Conservation (phyloP, 352 stramenopile genomes). For the Phytophthora vignae region DNA sequence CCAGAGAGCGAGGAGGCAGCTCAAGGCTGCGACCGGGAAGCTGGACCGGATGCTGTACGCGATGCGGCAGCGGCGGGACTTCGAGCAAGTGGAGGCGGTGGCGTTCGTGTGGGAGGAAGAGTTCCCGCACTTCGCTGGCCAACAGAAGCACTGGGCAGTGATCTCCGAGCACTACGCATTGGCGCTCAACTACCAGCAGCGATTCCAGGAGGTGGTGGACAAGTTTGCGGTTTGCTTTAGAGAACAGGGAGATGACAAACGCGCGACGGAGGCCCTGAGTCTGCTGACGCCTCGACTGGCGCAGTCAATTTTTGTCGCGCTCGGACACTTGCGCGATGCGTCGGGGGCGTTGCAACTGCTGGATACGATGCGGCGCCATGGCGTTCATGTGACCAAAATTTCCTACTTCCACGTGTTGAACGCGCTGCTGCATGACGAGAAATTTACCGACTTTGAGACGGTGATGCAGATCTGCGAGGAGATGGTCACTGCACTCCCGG, state of each 20-base stretch:
- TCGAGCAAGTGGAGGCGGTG: constrained; percentile 58
- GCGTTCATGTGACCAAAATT: constrained; percentile 53
- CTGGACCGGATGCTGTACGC: constrained; percentile 56
- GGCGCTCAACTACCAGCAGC: constrained; percentile 56
- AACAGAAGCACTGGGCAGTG: constrained; percentile 52
- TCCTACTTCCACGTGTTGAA: constrained; percentile 72
- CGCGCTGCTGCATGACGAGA: constrained; percentile 64
- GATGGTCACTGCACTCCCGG: constrained; percentile 46
- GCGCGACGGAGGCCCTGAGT: constrained; percentile 4
- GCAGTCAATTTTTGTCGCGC: constrained; percentile 61
- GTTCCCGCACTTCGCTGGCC: constrained; percentile 57
- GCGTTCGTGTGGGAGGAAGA: constrained; percentile 55
- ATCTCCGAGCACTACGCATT: constrained; percentile 65
- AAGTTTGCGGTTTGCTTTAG: constrained; percentile 41
- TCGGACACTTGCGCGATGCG: constrained; percentile 55
- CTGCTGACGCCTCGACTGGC: constrained; percentile 52
- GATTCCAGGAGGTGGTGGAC: constrained; percentile 64
- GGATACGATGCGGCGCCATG: constrained; percentile 38
- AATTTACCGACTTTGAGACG: constrained; percentile 50
- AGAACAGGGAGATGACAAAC: not conserved
- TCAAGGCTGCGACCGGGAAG: constrained; percentile 60
- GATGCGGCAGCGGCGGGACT: constrained; percentile 45
- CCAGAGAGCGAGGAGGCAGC: constrained; percentile 47
- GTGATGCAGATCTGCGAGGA: constrained; percentile 66
- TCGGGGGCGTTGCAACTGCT: constrained; percentile 43